These are phyloP conservation scores for Eleusine coracana DNA, from an alignment of 176 grass and related monocot genomes.

Conservation along the genomic window DNA sequence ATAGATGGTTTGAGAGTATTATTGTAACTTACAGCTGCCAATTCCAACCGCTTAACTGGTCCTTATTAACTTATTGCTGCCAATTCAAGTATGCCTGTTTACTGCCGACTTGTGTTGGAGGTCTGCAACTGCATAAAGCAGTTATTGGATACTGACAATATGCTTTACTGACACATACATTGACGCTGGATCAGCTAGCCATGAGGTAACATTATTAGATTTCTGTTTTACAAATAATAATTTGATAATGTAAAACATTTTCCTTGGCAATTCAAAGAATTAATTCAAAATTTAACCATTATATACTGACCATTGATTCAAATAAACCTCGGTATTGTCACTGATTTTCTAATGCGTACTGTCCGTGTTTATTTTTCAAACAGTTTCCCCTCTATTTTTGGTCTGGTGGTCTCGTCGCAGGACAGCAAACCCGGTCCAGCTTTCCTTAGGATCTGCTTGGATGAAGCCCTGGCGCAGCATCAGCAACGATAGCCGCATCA, in stretches of 20 bases:
- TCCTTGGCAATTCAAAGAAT: background rate
- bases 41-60: background rate
- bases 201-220: slow-evolving; percentile 6
- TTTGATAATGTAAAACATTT: background rate
- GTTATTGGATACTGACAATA: background rate
- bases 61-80: background rate
- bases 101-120: background rate
- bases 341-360: background rate
- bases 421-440: background rate
- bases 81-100: background rate
- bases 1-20: background rate
- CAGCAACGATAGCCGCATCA: too few species aligned
- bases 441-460: background rate
- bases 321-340: background rate
- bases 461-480: too few species aligned
- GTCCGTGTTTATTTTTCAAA: background rate
- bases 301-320: background rate
- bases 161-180: background rate
- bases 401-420: background rate
- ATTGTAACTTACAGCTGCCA: background rate
- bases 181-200: background rate
- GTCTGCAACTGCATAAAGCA: background rate
- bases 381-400: background rate
- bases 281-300: background rate
- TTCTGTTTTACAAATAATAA: background rate